Evolutionary conservation across 306 rosid genomes (phyloP), one percentile per base, ranked within the genome.

Genomic region (Adenanthera pavonina): DNA sequence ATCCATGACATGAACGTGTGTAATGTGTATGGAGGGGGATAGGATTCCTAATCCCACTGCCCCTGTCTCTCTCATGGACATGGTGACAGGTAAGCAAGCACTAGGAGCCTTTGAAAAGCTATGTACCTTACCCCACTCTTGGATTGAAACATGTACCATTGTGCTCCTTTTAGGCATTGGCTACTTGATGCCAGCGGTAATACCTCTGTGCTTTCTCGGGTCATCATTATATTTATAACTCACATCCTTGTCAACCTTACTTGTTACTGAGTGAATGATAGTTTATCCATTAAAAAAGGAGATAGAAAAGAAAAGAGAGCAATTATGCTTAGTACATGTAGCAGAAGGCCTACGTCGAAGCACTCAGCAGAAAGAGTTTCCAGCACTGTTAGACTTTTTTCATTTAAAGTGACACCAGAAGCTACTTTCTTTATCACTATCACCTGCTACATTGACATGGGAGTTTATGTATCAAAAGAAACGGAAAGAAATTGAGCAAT

Each of bases 81-180:
- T 40, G 52, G 78, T 67, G 77, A 72, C 53, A 75, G 89, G 78
- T 83, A 83, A 80, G 83, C 78, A 60, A 53, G 76, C 72, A 76
- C 41, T 72, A n/a, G 72, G 81, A 64, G 68, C 9, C 34, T n/a
- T 72, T 79, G 66, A 47, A 76, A 80, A 77, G 62, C 43, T 68
- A 14, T 74, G 49, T 84, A 84, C 87, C 84, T 78, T 81, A 78
- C 62, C 87, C 86, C 90, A 81, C 90, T 74, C 77, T 64, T 81
- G 73, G 68, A 54, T 82, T 78, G 76, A 82, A 83, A 69, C 77
- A 59, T 78, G 64, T 67, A 68, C 80, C 77, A 49, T 70, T 54
- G 30, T 68, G 83, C 33, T 34, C 61, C 78, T 77, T 74, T 78
- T 77, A 73, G 81, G 69, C 77, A 20, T 80, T 64, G 25, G 54